Evolutionary conservation across 768 basidiomycete species (phyloP).

Genomic region (Mycena pura): DNA sequence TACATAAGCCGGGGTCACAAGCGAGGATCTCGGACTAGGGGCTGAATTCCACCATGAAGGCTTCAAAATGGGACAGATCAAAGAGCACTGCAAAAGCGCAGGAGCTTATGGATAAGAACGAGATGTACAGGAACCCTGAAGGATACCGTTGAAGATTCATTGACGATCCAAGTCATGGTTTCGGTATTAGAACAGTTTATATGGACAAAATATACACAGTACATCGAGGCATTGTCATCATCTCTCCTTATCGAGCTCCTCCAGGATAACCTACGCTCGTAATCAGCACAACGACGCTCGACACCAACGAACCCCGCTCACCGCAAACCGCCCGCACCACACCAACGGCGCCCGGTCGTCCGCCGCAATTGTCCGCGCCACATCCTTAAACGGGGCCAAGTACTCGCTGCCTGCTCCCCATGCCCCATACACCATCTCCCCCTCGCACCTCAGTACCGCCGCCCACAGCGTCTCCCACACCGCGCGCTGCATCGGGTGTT

Average conservation of each 20-base stretch:
- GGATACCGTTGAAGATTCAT: neutral
- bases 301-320: neutral
- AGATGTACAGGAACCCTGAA: neutral
- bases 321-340: constrained; percentile 15
- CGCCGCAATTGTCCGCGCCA: neutral
- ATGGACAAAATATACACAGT: neutral
- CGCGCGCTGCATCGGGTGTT: constrained; percentile 10
- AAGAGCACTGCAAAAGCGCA: neutral
- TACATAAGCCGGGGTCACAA: no score
- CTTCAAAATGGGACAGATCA: neutral
- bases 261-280: neutral
- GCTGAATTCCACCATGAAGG: neutral
- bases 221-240: neutral
- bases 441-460: neutral
- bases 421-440: constrained; percentile 4
- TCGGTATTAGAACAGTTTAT: neutral
- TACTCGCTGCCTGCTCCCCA: constrained; percentile 7
- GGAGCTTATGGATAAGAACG: neutral
- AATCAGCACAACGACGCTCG: neutral
- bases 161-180: neutral
- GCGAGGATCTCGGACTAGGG: no score
- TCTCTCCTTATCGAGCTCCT: constrained; percentile 13
- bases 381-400: constrained; percentile 3
- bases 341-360: constrained; percentile 7
- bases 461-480: constrained; percentile 25